A percentile compares a stretch with the other conserved stretches of the same genome.
phyloP scores from a whole-genome alignment of 345 rosid genomes.

The Salix koriyanagi region DNA sequence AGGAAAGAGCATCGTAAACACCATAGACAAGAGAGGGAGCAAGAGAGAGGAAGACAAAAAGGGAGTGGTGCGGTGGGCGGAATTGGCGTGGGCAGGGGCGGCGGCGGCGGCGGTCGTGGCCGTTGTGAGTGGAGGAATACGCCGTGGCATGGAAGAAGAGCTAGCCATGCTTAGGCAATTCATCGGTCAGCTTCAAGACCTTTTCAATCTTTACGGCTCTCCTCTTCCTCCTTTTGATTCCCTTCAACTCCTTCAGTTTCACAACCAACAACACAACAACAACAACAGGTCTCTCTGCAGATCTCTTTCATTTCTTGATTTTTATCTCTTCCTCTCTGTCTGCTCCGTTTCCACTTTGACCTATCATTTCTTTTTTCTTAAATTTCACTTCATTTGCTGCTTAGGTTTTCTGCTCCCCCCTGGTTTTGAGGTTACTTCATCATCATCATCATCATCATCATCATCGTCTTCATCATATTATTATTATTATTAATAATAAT shows the following conservation, averaged over 20 bases:
- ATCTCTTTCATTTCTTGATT: conserved; percentile 15
- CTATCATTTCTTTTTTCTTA: not conserved
- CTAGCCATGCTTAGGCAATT: conserved; percentile 96
- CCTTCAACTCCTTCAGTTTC: conserved; percentile 22
- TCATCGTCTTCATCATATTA: not conserved
- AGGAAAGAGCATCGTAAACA: conserved; percentile 6
- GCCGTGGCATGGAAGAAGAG: conserved; percentile 84
- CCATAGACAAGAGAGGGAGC: not conserved
- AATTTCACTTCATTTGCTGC: not conserved
- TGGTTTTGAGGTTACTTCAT: conserved; percentile 1
- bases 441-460: not conserved
- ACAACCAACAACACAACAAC: conserved; percentile 25
- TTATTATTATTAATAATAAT: not conserved
- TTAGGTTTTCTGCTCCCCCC: not conserved
- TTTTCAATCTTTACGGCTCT: conserved; percentile 69
- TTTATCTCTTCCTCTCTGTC: not conserved
- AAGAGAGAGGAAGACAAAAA: not conserved
- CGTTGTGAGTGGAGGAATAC: not conserved
- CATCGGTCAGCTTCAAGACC: conserved; percentile 90
- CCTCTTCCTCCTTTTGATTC: conserved; percentile 31
- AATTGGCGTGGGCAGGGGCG: not conserved
- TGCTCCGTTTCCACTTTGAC: not conserved
- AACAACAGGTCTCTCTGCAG: conserved; percentile 25
- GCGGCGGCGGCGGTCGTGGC: not conserved
- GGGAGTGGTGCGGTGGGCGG: not conserved